Percentiles rank a stretch among this genome's conserved stretches.
Evolutionary conservation across 2,329 filamentous ascomycete species (phyloP).

Genomic region (Bimuria novae-zelandiae): DNA sequence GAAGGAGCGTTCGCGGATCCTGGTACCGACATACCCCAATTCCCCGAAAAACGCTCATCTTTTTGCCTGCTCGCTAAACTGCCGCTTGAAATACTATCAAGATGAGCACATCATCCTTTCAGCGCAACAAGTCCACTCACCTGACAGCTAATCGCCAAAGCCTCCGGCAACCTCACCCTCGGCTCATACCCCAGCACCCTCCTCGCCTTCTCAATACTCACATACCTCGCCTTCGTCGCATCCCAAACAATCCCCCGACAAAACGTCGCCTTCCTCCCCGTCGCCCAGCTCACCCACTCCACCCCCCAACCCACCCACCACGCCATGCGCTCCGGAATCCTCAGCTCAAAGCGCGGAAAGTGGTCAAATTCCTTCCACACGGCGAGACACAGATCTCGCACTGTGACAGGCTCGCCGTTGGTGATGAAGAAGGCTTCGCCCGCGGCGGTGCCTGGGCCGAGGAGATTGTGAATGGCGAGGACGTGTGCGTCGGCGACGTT

Average conservation of each 20-base stretch:
- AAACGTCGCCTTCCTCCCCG: slow-evolving; percentile 52
- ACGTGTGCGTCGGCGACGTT: slow-evolving; percentile 80
- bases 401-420: slow-evolving; percentile 85
- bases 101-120: not conserved
- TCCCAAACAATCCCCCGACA: slow-evolving; percentile 61
- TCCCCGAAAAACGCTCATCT: not conserved
- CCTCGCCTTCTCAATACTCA: slow-evolving; percentile 57
- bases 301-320: slow-evolving; percentile 53
- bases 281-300: slow-evolving; percentile 55
- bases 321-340: slow-evolving; percentile 55
- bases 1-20: not conserved
- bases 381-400: slow-evolving; percentile 84
- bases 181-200: slow-evolving; percentile 59
- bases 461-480: slow-evolving; percentile 74
- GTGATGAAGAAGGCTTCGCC: slow-evolving; percentile 90
- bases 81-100: slow-evolving; percentile 17
- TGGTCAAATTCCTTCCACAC: slow-evolving; percentile 71
- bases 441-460: slow-evolving; percentile 62
- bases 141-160: slow-evolving; percentile 44
- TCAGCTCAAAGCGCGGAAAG: slow-evolving; percentile 54
- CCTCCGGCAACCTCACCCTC: slow-evolving; percentile 56
- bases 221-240: slow-evolving; percentile 58
- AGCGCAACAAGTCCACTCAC: slow-evolving; percentile 19
- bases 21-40: not conserved
- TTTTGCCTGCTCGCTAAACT: slow-evolving; percentile 9